Evolutionary conservation across 1,284 basidiomycete genomes (phyloP).

Genomic region (Sanghuangporus weigelae): DNA sequence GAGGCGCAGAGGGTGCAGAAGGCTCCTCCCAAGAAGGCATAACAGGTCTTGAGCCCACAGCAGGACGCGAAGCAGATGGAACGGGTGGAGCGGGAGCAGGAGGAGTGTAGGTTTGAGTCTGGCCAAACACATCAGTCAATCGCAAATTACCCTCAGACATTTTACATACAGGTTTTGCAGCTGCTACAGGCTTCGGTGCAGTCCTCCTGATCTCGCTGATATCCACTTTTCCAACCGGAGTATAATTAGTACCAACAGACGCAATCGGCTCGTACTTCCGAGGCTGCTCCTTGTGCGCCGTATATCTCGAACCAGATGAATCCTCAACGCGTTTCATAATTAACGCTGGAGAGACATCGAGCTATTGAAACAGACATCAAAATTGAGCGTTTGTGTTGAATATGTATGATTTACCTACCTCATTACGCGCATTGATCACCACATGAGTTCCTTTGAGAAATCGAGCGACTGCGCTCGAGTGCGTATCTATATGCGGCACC

Average conservation of each 20-base stretch:
- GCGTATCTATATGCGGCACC: constrained; percentile 45
- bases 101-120: constrained; percentile 30
- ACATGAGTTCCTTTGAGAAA: constrained; percentile 87
- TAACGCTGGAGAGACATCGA: constrained; percentile 72
- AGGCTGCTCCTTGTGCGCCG: constrained; percentile 62
- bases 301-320: constrained; percentile 91
- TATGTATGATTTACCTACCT: constrained; percentile 45
- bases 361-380: constrained; percentile 34
- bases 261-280: constrained; percentile 65
- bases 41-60: constrained; percentile 38
- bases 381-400: neutral
- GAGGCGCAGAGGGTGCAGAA: constrained; percentile 31
- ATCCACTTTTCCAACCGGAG: constrained; percentile 65
- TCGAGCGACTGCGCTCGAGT: constrained; percentile 77
- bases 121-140: neutral
- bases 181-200: constrained; percentile 25
- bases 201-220: constrained; percentile 54
- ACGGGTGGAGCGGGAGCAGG: constrained; percentile 30
- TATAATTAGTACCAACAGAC: constrained; percentile 69
- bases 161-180: constrained; percentile 21
- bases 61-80: constrained; percentile 39
- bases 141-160: neutral
- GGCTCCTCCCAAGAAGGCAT: constrained; percentile 37
- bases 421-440: constrained; percentile 87
- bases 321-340: constrained; percentile 89